Evolutionary conservation across 1,284 basidiomycete species (phyloP).

Genomic region (Tilletia walkeri): DNA sequence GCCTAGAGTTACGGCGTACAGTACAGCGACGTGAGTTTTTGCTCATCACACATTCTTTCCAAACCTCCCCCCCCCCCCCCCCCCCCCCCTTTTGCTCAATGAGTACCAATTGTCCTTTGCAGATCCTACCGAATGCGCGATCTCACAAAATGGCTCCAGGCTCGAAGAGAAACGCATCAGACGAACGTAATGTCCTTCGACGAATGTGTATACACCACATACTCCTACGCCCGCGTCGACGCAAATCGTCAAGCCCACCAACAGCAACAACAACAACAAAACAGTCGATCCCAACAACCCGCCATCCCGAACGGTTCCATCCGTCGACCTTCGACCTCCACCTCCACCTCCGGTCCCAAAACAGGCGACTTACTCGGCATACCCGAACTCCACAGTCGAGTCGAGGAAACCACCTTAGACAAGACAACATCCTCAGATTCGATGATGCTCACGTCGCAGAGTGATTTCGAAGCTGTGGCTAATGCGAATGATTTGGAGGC

Average conservation of each 20-base stretch:
- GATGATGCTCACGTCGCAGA: not conserved
- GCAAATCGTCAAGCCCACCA: slow-evolving; percentile 30
- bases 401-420: not conserved
- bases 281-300: not conserved
- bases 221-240: slow-evolving; percentile 52
- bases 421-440: too few species aligned
- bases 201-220: slow-evolving; percentile 54
- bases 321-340: not conserved
- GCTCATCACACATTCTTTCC: not conserved
- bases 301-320: not conserved
- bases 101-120: not conserved
- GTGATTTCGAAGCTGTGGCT: not conserved
- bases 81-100: not conserved
- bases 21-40: slow-evolving; percentile 76
- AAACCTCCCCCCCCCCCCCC: not conserved
- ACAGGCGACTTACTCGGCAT: slow-evolving; percentile 52
- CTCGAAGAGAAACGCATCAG: slow-evolving; percentile 74
- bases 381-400: slow-evolving; percentile 36
- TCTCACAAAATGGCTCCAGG: slow-evolving; percentile 81
- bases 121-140: slow-evolving; percentile 85
- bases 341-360: slow-evolving; percentile 22
- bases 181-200: slow-evolving; percentile 60
- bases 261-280: not conserved
- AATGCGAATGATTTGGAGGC: slow-evolving; percentile 12
- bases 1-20: slow-evolving; percentile 92